Evolutionary conservation across 495 filamentous ascomycete species (phyloP), one percentile per base, ranked within the genome.

Genomic region (Xanthoparmelia taractica): DNA sequence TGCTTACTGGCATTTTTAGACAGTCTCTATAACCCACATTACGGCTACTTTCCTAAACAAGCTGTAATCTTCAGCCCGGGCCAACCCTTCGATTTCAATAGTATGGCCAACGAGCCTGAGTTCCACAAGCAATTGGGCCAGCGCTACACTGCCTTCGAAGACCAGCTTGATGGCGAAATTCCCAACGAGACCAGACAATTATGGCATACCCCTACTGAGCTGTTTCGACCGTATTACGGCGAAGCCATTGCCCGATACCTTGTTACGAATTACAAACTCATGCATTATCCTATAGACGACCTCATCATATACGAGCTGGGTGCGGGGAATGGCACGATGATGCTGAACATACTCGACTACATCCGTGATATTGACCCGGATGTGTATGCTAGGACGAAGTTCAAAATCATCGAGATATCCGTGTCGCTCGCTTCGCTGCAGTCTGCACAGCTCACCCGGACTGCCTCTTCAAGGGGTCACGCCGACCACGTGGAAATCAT

Each of bases 291-390:
- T 10, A 96, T 96, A 79, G 86, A 95, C 74, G 94, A 99, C 77
- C 84, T 99, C 57, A 90, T 95, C 65, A 96, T 99, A 70, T 99
- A 97, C 81, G 94, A 99, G 73, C 92, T 99, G 85, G 94, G 94
- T 27, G 94, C 94, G 56, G 94, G 94, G 62, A 94, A 97, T 70
- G 94, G 94, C 50, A 99, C 95, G 6, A 82, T 99, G 69, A 99
- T 99, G 94, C 80, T 91, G 67, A 97, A 99, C 73, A 92, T 97
- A 63, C 81, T 99, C 58, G 92, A 99, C 78, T 94, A 93, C 76
- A 95, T 99, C 73, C 91, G 92, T 64, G 87, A 89, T 68, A 82
- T 84, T 34, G 88, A 99, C 66, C 88, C 92, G 3, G 87, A 89
- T 65, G 93, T 99, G 33, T 99, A 99, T 78, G 86, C 87, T 63